Base-by-base conservation (phyloP, 768 basidiomycete genomes). In the Suillus weaverae region DNA sequence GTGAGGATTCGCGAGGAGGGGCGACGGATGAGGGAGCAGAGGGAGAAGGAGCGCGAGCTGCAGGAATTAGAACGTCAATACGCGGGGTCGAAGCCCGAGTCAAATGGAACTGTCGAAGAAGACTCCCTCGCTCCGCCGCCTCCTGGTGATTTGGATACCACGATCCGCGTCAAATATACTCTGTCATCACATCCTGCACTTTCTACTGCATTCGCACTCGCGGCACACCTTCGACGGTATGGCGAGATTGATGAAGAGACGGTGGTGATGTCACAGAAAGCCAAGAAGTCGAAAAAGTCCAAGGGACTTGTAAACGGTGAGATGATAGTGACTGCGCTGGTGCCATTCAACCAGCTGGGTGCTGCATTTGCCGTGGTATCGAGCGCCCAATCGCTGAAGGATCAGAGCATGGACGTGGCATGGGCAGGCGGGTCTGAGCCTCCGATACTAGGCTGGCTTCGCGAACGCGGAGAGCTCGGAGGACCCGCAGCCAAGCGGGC, bases 1-100 rank as follows among this genome's bases (percentile, higher is more conserved):
- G 91, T 91, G 72, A 82, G 80, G 46, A 87, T 94, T 60, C 91
- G 89, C 74, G 90, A 91, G 51, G 88, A 89, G 66, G 92, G 93
- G 0, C 80, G 87, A 67, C 79, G 80, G 62, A 68, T 92, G 72
- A 79, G 89, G 60, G 89, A 92, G 73, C 86, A 91, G 71, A 85
- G 81, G 65, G 87, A 89, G 69, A 83, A 80, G 62, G 86, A 83
- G 62, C 53, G 85, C 56, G 77, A 75, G 68, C 3, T 59, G 16
- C 57, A 41, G 30, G 39, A 39, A 59, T 32, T 59, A 11, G 76
- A 76, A 68, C 80, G 77, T 67, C 83, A 86, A 64, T 66, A 83
- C 5, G 6, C 65, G 16, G 67, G 85, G 66, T 51, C 43, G 43
- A 68, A 69, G 33, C 68, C 65, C 32, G 68, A 68, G 3, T 76